Conservation (phyloP, 2,329 filamentous ascomycete genomes). For the Penicillium sp. region DNA sequence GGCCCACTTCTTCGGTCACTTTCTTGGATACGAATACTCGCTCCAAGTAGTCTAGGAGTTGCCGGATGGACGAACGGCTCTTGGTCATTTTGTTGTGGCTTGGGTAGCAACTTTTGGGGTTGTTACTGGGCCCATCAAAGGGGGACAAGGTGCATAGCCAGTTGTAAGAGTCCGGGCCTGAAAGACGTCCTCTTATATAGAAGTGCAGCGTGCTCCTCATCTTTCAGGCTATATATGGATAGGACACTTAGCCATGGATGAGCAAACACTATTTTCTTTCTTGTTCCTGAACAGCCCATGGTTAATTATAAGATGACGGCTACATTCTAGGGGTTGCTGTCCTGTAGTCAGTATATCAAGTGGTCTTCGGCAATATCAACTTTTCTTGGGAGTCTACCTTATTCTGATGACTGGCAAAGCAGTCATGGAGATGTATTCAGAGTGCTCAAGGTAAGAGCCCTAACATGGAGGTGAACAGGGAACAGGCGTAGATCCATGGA, state of each 20-base stretch:
- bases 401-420: neutral
- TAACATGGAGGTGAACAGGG: neutral
- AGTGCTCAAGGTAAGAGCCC: neutral
- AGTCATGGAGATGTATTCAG: neutral
- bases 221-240: neutral
- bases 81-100: neutral
- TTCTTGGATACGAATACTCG: constrained; percentile 1
- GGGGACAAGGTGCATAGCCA: neutral
- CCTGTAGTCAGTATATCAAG: neutral
- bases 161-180: neutral
- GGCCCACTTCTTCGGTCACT: neutral
- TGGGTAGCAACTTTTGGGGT: neutral
- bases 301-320: neutral
- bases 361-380: neutral
- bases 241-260: neutral
- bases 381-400: neutral
- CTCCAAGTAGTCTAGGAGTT: neutral
- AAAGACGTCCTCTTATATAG: neutral
- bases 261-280: neutral
- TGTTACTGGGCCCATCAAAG: neutral
- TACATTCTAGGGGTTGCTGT: neutral
- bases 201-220: neutral
- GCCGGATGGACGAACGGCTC: neutral
- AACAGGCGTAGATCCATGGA: neutral
- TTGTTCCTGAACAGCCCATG: neutral